Percentiles rank a stretch among this genome's conserved stretches.
phyloP scores from a whole-genome alignment of 306 rosid genomes.

The Mimosa bimucronata region DNA sequence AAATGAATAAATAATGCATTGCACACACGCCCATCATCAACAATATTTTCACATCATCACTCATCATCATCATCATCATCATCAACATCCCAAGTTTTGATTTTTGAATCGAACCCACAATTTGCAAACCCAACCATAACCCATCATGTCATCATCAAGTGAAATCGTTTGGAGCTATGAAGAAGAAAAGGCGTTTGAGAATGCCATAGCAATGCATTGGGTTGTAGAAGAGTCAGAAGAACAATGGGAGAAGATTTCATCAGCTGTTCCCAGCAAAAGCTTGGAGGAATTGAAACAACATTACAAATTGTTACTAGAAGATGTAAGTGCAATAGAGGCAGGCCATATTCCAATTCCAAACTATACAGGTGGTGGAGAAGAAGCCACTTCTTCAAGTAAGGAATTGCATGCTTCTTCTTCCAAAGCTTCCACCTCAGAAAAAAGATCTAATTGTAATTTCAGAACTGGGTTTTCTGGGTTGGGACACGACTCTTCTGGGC shows the following conservation, averaged over 20 bases:
- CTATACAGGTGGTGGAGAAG: slow-evolving; percentile 57
- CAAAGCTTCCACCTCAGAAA: slow-evolving; percentile 61
- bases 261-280: slow-evolving; percentile 68
- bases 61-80: slow-evolving; percentile 36
- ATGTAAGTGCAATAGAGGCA: slow-evolving; percentile 74
- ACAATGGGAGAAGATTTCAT: slow-evolving; percentile 87
- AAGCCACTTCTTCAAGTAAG: slow-evolving; percentile 58
- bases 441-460: slow-evolving; percentile 64
- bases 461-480: slow-evolving; percentile 74
- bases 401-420: slow-evolving; percentile 62
- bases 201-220: slow-evolving; percentile 88
- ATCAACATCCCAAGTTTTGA: slow-evolving; percentile 36
- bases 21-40: slow-evolving; percentile 39
- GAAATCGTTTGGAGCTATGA: slow-evolving; percentile 75
- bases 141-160: slow-evolving; percentile 79
- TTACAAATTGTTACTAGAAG: slow-evolving; percentile 74
- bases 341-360: slow-evolving; percentile 72
- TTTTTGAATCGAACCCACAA: slow-evolving; percentile 25
- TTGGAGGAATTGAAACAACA: slow-evolving; percentile 80
- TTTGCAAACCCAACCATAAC: slow-evolving; percentile 39
- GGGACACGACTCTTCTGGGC: slow-evolving; percentile 63
- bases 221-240: slow-evolving; percentile 58
- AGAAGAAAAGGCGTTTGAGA: slow-evolving; percentile 92
- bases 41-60: slow-evolving; percentile 36
- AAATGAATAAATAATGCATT: slow-evolving; percentile 24